Base-by-base conservation (phyloP, 2,329 filamentous ascomycete genomes). In the Ceratocystiopsis minuta region DNA sequence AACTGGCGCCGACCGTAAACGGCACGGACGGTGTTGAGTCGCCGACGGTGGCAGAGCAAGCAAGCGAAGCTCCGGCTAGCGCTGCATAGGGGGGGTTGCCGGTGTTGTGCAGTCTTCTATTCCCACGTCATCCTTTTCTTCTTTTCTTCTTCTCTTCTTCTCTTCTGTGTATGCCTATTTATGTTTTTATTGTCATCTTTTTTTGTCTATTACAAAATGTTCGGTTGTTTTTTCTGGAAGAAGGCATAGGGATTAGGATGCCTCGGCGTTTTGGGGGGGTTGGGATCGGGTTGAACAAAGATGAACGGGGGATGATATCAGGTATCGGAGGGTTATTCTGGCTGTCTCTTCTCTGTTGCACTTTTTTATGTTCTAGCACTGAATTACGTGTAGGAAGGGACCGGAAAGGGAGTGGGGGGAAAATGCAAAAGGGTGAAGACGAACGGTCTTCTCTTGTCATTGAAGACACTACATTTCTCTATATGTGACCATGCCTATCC, bases 1-100 rank as follows among this genome's bases (percentile, higher is more conserved):
- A 62, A 43, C 54, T 58, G 6, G 55, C 56, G 4, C 54, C 53
- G 6, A 43, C 49, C 34, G 43, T 43, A 13, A 49, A 51, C 17
- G 42, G 33, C 12, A 9, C 43, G 9, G 31, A n/a, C 9, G 20
- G 38, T 1, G 41, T 34, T 6, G 47, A 48, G 14, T 47, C 48
- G 10, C 44, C 49, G 7, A 48, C 44, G 2, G 24, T 13, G 2
- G 13, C 39, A 2, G 49, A 48, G 4, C 47, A 48, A 41, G 16
- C 39, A n/a, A 12, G 13, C 10, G 38, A 34, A 7, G 16, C 37
- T 6, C 10, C 24, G 32, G 20, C 40, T 28, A 10, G 24, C 24
- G 9, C 24, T 2, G 24, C 9, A 6, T 28, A 28, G 9, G 24
- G 24, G 6, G 24, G 4, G 5, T 28, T 28, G 4, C n/a, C n/a